These are phyloP conservation scores for Tolypocladium cylindrosporum DNA, from an alignment of 2,329 filamentous ascomycete species.

Conservation along the genomic window DNA sequence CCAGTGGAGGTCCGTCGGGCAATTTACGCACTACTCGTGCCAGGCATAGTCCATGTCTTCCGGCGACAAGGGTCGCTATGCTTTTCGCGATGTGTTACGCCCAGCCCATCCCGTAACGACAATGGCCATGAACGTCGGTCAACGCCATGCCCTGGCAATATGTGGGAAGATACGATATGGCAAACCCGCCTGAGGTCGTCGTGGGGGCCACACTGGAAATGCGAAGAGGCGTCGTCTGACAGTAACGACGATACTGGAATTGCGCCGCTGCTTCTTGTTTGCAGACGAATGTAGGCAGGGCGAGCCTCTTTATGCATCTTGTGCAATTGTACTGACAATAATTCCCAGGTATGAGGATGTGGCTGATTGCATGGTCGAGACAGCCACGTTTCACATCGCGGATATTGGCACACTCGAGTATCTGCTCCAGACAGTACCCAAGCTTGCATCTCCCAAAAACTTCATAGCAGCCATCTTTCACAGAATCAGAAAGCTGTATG, in stretches of 20 bases:
- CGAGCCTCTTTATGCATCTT: neutral
- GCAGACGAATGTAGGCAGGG: neutral
- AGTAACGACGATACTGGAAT: neutral
- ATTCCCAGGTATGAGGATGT: neutral
- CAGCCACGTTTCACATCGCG: neutral
- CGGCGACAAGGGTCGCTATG: neutral
- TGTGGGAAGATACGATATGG: neutral
- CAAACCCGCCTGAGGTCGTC: neutral
- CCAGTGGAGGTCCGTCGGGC: neutral
- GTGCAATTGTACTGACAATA: neutral
- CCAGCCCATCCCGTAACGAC: neutral
- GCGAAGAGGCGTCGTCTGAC: neutral
- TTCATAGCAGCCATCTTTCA: neutral
- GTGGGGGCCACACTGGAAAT: neutral
- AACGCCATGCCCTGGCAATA: neutral
- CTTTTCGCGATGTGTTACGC: neutral
- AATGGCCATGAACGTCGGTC: neutral
- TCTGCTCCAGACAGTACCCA: neutral
- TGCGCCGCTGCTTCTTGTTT: neutral
- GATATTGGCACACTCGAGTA: neutral
- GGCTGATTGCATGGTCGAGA: neutral
- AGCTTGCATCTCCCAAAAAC: neutral
- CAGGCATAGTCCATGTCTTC: neutral
- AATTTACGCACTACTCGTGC: neutral
- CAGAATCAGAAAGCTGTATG: neutral